Conservation (phyloP, 2,329 filamentous ascomycete genomes). For the Cladosporium sp. region DNA sequence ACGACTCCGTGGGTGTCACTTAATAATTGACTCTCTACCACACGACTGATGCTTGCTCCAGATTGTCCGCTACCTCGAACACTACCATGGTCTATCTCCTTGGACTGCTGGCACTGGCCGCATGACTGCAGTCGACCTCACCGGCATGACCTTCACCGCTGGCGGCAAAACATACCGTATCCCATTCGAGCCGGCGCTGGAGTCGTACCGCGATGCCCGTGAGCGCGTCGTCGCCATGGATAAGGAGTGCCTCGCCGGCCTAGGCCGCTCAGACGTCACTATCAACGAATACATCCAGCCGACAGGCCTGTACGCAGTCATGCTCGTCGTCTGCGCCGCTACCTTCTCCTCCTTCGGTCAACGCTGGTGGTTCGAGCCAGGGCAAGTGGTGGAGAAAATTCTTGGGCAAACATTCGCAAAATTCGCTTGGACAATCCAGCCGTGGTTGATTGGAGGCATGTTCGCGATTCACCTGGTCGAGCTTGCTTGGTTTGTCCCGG, state of each 20-base stretch:
- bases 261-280: constrained; percentile 58
- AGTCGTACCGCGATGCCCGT: constrained; percentile 66
- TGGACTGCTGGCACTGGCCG: constrained; percentile 57
- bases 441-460: constrained; percentile 59
- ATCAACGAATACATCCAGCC: constrained; percentile 56
- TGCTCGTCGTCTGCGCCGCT: constrained; percentile 57
- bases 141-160: constrained; percentile 61
- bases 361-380: constrained; percentile 55
- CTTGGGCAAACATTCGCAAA: constrained; percentile 58
- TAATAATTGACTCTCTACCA: not conserved
- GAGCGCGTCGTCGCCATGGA: constrained; percentile 73
- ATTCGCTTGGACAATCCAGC: constrained; percentile 61
- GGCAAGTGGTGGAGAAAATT: constrained; percentile 40
- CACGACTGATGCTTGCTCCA: constrained; percentile 23
- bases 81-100: constrained; percentile 63
- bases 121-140: constrained; percentile 66
- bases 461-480: constrained; percentile 67
- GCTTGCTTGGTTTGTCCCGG: constrained; percentile 48
- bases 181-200: constrained; percentile 69
- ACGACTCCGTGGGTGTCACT: constrained; percentile 39
- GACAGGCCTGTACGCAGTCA: constrained; percentile 52
- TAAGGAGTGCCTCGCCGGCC: constrained; percentile 55
- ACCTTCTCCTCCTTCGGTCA: constrained; percentile 56
- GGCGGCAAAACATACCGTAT: constrained; percentile 53
- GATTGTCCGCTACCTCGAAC: constrained; percentile 73